A percentile compares a stretch with the other conserved stretches of the same genome.
These are phyloP conservation scores for Martiniozyma asiatica DNA, from an alignment of 1,139 yeast species.

Conservation along the genomic window DNA sequence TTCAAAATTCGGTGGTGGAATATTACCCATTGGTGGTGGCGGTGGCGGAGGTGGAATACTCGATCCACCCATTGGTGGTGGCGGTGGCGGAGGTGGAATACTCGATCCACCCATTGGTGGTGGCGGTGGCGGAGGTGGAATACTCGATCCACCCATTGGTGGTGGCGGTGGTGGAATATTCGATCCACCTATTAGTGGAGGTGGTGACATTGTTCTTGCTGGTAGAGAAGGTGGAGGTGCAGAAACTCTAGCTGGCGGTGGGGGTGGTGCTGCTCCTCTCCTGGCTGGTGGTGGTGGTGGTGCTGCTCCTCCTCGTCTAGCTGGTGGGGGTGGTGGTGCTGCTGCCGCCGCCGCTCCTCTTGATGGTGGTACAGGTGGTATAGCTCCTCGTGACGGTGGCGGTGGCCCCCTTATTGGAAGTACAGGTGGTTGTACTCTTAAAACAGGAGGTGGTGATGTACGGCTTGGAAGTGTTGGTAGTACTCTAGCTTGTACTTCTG, in stretches of 20 bases:
- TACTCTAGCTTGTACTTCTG: no score
- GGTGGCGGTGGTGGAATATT: constrained; percentile 20
- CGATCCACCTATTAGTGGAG: constrained; percentile 20
- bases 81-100: not conserved
- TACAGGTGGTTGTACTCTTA: constrained; percentile 11
- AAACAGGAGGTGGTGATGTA: constrained; percentile 15
- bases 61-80: constrained; percentile 13
- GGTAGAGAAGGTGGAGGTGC: constrained; percentile 23
- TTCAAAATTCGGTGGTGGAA: constrained; percentile 12
- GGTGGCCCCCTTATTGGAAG: constrained; percentile 12
- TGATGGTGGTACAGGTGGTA: constrained; percentile 25
- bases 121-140: constrained; percentile 20
- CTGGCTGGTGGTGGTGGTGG: constrained; percentile 22
- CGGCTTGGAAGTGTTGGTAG: no score
- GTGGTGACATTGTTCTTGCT: constrained; percentile 20
- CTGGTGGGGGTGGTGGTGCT: constrained; percentile 21
- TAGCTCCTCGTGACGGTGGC: constrained; percentile 19
- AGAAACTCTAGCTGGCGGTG: constrained; percentile 23
- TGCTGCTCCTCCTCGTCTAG: constrained; percentile 12
- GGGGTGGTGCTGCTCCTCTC: constrained; percentile 22
- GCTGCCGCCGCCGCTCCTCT: constrained; percentile 15
- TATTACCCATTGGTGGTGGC: constrained; percentile 17
- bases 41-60: constrained; percentile 14
- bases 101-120: constrained; percentile 8
- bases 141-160: constrained; percentile 8